Base-by-base conservation (phyloP, 1,139 yeast genomes). In the Pichia sp. region DNA sequence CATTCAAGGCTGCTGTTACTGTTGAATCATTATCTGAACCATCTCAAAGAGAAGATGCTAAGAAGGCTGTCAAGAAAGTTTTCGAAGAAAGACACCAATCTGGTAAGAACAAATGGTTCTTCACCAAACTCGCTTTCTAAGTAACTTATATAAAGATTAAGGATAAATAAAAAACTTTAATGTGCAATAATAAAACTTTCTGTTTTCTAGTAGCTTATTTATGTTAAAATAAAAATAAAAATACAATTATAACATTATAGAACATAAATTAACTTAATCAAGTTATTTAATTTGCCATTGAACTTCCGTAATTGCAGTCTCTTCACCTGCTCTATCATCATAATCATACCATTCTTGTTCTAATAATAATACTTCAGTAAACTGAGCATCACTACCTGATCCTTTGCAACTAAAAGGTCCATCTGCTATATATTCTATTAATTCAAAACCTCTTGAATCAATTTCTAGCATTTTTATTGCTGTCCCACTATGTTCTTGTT, bases 31-130 rank as follows among this genome's bases (percentile, higher is more conserved):
- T 94, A 73, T 82, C 80, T 70, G 97, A 94, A 81, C 96, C 97
- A 76, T 80, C 97, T 60, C 97, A 90, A 78, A 87, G 96, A 74
- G 95, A 84, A 76, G 97, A 90, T 73, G 97, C 98, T 70, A 94
- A 90, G 87, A 92, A 92, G 82, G 90, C 84, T 70, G 89, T 94
- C 74, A 92, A 89, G 87, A 86, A 89, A 82, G 96, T 96, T 70
- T 92, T 92, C 69, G 98, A 92, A 80, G 97, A 92, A 79, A 89
- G 90, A 84, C 96, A 92, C 82, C 95, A 89, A 79, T 90, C 97
- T 70, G 98, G 98, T 74, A 89, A 90, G 87, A 90, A 90, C 90
- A 90, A 89, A 78, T 92, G 98, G 98, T 92, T 92, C 83, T 92
- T 92, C 87, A 84, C 95, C 76, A 92, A 92, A 81, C 87, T 92